A percentile compares a stretch with the other conserved stretches of the same genome.
Conservation (phyloP, 108 stramenopile species). For the Pseudonitzschia multiseries region DNA sequence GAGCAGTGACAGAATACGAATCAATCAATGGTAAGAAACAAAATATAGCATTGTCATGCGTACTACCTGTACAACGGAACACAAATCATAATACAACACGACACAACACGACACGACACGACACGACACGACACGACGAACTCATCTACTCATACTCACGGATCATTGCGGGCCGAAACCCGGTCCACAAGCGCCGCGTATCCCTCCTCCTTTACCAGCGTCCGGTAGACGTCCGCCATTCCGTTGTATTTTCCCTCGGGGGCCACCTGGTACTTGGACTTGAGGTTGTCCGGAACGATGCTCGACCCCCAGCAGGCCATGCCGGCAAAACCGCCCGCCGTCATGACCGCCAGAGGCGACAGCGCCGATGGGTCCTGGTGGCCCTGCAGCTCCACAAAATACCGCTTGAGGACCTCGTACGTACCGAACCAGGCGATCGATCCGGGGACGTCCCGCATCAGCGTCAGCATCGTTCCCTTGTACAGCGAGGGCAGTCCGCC, state of each 20-base stretch:
- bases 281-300: conserved; percentile 83
- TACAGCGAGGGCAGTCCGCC: conserved; percentile 76
- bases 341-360: conserved; percentile 56
- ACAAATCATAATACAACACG: too few relatives aligned
- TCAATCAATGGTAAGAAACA: too few relatives aligned
- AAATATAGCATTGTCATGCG: too few relatives aligned
- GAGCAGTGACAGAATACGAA: not conserved
- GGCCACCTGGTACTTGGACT: conserved; percentile 79
- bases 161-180: conserved; percentile 81
- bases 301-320: conserved; percentile 79
- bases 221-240: conserved; percentile 55
- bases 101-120: not conserved
- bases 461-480: conserved; percentile 72
- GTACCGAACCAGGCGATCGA: conserved; percentile 82
- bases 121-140: not conserved
- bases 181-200: conserved; percentile 65
- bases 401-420: conserved; percentile 74
- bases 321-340: conserved; percentile 84
- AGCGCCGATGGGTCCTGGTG: conserved; percentile 54
- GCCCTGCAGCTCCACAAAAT: conserved; percentile 61
- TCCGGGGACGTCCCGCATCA: conserved; percentile 81
- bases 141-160: too few relatives aligned
- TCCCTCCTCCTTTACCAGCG: conserved; percentile 78
- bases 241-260: conserved; percentile 72
- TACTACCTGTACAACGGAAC: too few relatives aligned